Base-by-base conservation (phyloP, 108 stramenopile genomes). In the Nannochloropsis oceanica region DNA sequence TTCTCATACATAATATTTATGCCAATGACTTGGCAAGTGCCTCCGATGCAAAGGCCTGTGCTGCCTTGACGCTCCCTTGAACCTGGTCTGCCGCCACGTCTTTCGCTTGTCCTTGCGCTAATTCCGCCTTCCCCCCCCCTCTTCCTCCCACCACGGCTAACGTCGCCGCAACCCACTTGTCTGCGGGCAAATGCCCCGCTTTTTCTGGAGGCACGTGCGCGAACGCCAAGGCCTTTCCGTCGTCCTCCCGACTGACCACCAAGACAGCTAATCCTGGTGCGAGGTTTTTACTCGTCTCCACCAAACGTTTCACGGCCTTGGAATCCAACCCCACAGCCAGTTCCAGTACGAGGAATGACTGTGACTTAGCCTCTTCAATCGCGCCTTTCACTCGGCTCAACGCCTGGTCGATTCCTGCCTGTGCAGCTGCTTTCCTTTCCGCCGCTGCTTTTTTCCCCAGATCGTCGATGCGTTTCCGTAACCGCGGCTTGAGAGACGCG, bases 371-470 rank as follows among this genome's bases (percentile, higher is more conserved):
- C 82, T 22, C 92, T 50, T 93, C 94, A 80, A 80, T 84, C 22
- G 92, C 93, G 95, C 95, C 95, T 26, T 91, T 93, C 86, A 94
- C 94, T 89, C 94, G 94, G 87, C 95, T 93, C 24, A 95, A 87
- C 80, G 89, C 93, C 82, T 92, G 85, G 85, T 50, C 82, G 14
- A 34, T 27, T 7, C 82, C 42, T 24, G 18, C 94, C 91, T 95
- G 93, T 44, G 93, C 92, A 20, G 93, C 94, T 42, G 93, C 87
- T 89, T 93, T 91, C 91, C 95, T 96, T 80, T 92, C 92, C 46
- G 93, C 20, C 8, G 20, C 93, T 22, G 94, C 94, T 88, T 92
- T 90, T 91, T 94, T 94, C 42, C 87, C 86, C 73, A 94, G 86
- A 43, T 43, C 85, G n/a, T 88, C 89, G 13, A 81, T 25, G 80